A percentile compares a stretch with the other conserved stretches of the same genome.
Evolutionary conservation across 116 monocot genomes (phyloP).

Genomic region (Phalaenopsis hybrid): DNA sequence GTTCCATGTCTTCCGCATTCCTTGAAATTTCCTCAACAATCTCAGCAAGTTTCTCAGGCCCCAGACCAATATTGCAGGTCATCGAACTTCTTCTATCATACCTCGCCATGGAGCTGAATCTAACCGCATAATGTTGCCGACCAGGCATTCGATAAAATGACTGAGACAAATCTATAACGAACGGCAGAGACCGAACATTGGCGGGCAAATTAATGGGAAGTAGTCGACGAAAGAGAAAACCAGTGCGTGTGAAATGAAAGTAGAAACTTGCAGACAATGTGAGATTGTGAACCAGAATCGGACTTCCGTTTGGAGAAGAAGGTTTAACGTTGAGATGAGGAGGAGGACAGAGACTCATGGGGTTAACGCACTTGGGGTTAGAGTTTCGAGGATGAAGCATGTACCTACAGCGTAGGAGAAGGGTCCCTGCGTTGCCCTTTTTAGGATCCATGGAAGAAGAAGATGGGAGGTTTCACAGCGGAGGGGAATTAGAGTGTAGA

Average conservation of each 20-base stretch:
- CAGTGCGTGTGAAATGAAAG: not conserved
- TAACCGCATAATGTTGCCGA: not conserved
- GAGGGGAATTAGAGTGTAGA: too few species aligned
- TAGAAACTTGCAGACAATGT: not conserved
- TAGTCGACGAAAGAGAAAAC: not conserved
- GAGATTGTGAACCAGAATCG: not conserved
- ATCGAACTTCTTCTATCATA: not conserved
- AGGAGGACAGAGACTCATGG: not conserved
- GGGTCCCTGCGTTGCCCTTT: not conserved
- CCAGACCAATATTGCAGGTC: not conserved
- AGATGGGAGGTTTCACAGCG: too few species aligned
- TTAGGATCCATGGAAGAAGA: not conserved
- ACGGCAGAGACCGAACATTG: not conserved
- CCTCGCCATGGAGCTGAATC: not conserved
- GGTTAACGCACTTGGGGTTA: not conserved
- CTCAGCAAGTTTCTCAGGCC: conserved; percentile 8
- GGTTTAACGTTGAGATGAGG: not conserved
- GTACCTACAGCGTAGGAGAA: not conserved
- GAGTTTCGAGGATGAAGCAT: not conserved
- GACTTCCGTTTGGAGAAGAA: not conserved
- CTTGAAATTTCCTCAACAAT: conserved; percentile 33
- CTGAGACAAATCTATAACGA: not conserved
- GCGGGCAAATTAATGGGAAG: not conserved
- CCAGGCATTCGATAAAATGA: conserved; percentile 3
- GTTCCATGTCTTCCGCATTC: conserved; percentile 21